Evolutionary conservation across 1,284 basidiomycete genomes (phyloP), one percentile per base, ranked within the genome.

Genomic region (Rhizoctonia solani): DNA sequence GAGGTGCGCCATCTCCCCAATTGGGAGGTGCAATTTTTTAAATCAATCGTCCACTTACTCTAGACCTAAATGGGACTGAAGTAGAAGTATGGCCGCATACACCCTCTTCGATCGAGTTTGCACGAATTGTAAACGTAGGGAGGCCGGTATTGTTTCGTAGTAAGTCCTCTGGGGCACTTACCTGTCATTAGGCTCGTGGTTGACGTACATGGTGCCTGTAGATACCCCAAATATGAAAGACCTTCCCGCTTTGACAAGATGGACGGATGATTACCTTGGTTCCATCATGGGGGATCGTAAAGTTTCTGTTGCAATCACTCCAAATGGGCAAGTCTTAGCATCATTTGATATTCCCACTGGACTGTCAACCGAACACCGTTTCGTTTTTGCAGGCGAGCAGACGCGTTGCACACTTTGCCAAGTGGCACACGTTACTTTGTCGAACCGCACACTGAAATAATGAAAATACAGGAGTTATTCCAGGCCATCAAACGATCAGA

Each of bases 331-430:
- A 72, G 81, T 25, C 25, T n/a, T 46, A 32, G 44, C 34, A 58
- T 29, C 46, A 39, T n/a, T 13, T n/a, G n/a, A n/a, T 37, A 23
- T 29, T 54, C 29, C 46, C 46, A 44, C 27, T 68, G 29, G 19
- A 27, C n/a, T 27, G 19, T 27, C 32, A 61, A 23, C 50, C 19
- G 27, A 4, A 54, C 16, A 54, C 27, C 71, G n/a, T n/a, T n/a
- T n/a, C n/a, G n/a, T n/a, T n/a, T n/a, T n/a, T n/a, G n/a, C n/a
- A 92, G 91, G 3, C 83, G 84, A 61, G 92, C 93, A 61, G 93
- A 96, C 76, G 87, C 93, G 5, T 82, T 95, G 41, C 83, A 84
- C 41, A 71, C 66, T 37, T 81, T 79, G n/a, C 76, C 79, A 14
- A 83, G 87, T 72, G 85, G 82, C 29, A 80, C 75, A 49, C 76